Conservation (phyloP, 495 filamentous ascomycete species). For the Trichoderma asperelloides region DNA sequence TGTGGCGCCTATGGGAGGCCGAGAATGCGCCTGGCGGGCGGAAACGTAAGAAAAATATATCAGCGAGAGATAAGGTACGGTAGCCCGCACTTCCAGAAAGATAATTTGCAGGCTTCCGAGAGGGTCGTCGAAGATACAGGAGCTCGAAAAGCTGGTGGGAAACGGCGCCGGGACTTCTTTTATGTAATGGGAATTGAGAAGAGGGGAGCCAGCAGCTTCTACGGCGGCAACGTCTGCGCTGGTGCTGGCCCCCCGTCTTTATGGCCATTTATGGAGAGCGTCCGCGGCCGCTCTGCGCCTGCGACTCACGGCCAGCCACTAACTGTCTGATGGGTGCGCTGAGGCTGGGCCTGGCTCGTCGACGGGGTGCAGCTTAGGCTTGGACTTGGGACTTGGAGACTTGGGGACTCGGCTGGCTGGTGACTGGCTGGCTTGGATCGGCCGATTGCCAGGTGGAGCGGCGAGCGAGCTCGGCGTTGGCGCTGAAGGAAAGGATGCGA, state of each 20-base stretch:
- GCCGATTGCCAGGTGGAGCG: slow-evolving; percentile 1
- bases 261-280: not conserved
- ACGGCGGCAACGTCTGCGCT: not conserved
- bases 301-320: not conserved
- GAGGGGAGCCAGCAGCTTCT: slow-evolving; percentile 10
- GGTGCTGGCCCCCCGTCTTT: not conserved
- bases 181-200: slow-evolving; percentile 44
- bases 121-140: slow-evolving; percentile 20
- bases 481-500: not conserved
- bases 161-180: slow-evolving; percentile 31
- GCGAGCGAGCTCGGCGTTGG: slow-evolving; percentile 5
- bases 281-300: not conserved
- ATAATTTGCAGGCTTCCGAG: slow-evolving; percentile 15
- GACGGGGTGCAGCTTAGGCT: not conserved
- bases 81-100: not conserved
- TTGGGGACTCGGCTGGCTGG: not conserved
- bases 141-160: slow-evolving; percentile 26
- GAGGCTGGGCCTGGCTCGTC: not conserved
- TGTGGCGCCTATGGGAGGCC: slow-evolving; percentile 12
- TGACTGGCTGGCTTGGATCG: not conserved
- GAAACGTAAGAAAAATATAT: slow-evolving; percentile 25
- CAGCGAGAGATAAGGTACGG: slow-evolving; percentile 16
- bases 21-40: slow-evolving; percentile 8
- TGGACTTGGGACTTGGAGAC: not conserved
- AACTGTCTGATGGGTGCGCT: slow-evolving; percentile 10